Evolutionary conservation across 306 rosid genomes (phyloP).

Genomic region (Citrullus mucosospermus): DNA sequence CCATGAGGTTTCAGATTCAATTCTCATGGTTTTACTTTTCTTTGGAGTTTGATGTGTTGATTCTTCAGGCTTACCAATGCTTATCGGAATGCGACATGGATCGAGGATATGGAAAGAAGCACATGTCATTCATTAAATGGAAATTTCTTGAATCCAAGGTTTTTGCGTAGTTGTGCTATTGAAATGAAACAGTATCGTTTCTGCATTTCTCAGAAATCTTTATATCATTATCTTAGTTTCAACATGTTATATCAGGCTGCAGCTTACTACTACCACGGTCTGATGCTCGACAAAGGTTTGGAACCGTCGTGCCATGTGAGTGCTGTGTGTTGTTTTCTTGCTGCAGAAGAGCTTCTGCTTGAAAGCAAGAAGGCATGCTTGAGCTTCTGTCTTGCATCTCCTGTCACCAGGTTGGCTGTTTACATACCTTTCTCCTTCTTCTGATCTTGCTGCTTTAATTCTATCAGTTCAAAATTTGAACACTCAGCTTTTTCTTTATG

Average conservation of each 20-base stretch:
- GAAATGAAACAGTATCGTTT: not conserved
- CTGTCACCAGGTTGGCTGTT: constrained; percentile 77
- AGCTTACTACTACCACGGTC: constrained; percentile 88
- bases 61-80: constrained; percentile 61
- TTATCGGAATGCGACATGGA: constrained; percentile 40
- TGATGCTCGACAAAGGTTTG: constrained; percentile 73
- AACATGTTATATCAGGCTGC: constrained; percentile 45
- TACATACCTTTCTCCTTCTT: not conserved
- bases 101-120: constrained; percentile 57
- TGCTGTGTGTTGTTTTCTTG: constrained; percentile 80
- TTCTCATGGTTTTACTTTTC: not conserved
- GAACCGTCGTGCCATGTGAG: constrained; percentile 56
- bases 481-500: not conserved
- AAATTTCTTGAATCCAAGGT: constrained; percentile 90
- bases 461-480: not conserved
- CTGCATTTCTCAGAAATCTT: not conserved
- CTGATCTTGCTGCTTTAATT: not conserved
- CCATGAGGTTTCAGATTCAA: not conserved
- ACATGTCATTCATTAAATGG: constrained; percentile 74
- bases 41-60: not conserved
- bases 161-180: not conserved
- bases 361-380: constrained; percentile 84
- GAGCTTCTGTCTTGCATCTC: constrained; percentile 77
- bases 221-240: not conserved
- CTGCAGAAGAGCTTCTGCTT: constrained; percentile 65